Evolutionary conservation across 441 rosid species (phyloP).

Genomic region (Populus hybrid): DNA sequence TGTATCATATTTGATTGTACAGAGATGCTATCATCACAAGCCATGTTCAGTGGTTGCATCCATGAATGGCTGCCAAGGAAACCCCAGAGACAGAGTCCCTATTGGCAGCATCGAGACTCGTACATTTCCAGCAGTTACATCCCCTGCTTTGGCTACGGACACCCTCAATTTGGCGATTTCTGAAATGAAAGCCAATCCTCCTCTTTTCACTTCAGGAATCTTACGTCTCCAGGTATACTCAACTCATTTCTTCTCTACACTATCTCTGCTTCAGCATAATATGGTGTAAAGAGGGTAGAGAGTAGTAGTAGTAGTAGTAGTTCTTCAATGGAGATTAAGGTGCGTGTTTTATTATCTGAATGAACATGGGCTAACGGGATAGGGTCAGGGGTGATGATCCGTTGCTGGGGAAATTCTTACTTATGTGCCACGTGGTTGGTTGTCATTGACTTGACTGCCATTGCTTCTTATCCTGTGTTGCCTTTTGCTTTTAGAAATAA

Average conservation of each 20-base stretch:
- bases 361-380: background rate
- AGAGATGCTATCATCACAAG: background rate
- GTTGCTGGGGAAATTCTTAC: background rate
- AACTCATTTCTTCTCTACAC: background rate
- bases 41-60: slow-evolving; percentile 29
- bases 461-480: background rate
- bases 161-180: slow-evolving; percentile 46
- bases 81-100: slow-evolving; percentile 35
- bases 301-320: background rate
- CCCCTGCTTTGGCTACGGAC: slow-evolving; percentile 56
- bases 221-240: slow-evolving; percentile 63
- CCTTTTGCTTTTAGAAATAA: slow-evolving; percentile 13
- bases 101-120: slow-evolving; percentile 52
- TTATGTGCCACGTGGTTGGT: slow-evolving; percentile 50
- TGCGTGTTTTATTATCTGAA: background rate
- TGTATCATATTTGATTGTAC: background rate
- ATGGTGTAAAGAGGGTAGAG: background rate
- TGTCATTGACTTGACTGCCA: slow-evolving; percentile 11
- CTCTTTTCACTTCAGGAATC: slow-evolving; percentile 53
- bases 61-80: slow-evolving; percentile 75
- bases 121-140: slow-evolving; percentile 42
- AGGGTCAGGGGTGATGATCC: slow-evolving; percentile 20
- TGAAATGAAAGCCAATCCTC: slow-evolving; percentile 51
- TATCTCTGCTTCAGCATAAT: background rate
- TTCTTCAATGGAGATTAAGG: background rate